These are phyloP conservation scores for Phytophthora macrochlamydospora DNA, from an alignment of 352 stramenopile genomes.

Conservation along the genomic window DNA sequence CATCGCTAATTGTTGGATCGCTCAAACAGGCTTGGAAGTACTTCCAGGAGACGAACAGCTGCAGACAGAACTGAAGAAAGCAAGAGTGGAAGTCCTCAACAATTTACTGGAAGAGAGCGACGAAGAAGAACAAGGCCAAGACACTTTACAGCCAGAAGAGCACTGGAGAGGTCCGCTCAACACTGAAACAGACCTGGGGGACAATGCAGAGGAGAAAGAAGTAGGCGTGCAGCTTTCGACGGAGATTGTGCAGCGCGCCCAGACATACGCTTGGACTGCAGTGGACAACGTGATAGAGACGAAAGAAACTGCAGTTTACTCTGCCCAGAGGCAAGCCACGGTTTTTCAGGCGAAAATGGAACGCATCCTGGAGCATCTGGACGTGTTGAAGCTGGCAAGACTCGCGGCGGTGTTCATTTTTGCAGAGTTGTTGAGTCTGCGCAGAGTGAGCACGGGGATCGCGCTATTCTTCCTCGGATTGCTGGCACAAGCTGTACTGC, in stretches of 20 bases:
- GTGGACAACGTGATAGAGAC: slow-evolving; percentile 12
- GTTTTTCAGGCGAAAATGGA: slow-evolving; percentile 68
- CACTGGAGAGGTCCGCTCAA: background rate
- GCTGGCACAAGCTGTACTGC: slow-evolving; percentile 55
- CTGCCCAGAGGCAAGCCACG: slow-evolving; percentile 16
- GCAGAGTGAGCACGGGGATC: slow-evolving; percentile 49
- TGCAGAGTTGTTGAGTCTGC: slow-evolving; percentile 59
- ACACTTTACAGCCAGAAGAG: slow-evolving; percentile 1
- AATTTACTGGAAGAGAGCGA: slow-evolving; percentile 43
- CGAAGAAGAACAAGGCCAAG: slow-evolving; percentile 40
- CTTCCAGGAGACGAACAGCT: slow-evolving; percentile 48
- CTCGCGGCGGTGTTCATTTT: slow-evolving; percentile 58
- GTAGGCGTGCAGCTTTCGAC: slow-evolving; percentile 9
- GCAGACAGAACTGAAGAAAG: slow-evolving; percentile 43
- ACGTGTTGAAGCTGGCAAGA: slow-evolving; percentile 55
- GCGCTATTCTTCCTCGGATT: slow-evolving; percentile 55
- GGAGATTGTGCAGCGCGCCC: slow-evolving; percentile 27
- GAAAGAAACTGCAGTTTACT: slow-evolving; percentile 11
- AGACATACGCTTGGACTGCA: slow-evolving; percentile 21
- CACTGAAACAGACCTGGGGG: slow-evolving; percentile 6
- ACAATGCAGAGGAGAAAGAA: slow-evolving; percentile 2
- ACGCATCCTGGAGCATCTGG: slow-evolving; percentile 56
- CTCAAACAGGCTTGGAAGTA: slow-evolving; percentile 43
- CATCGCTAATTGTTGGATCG: background rate
- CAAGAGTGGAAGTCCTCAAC: slow-evolving; percentile 62